A percentile compares a stretch with the other conserved stretches of the same genome.
phyloP scores from a whole-genome alignment of 169 alveolate genomes.

The Eimeria falciformis region DNA sequence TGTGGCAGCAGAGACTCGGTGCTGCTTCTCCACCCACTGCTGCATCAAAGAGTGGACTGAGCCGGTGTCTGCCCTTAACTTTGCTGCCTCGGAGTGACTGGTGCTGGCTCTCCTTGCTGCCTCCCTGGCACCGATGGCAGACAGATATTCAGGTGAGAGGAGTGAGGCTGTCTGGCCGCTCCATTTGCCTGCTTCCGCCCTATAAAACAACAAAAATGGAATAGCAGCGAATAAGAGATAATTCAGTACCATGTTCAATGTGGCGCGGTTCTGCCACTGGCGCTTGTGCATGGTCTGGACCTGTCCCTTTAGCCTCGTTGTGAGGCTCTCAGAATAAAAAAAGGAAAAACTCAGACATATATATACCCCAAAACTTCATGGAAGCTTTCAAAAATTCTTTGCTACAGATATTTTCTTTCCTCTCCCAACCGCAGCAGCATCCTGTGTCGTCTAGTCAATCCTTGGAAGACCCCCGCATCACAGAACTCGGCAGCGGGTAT shows the following conservation, averaged over 20 bases:
- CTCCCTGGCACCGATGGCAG: constrained; percentile 53
- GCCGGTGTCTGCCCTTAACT: constrained; percentile 27
- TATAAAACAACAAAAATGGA: not conserved
- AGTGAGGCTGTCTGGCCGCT: constrained; percentile 26
- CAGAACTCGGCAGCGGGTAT: no score
- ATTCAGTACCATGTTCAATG: constrained; percentile 3
- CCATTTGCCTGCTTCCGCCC: constrained; percentile 49
- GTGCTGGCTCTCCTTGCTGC: constrained; percentile 55
- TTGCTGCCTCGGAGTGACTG: constrained; percentile 51
- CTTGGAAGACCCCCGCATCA: not conserved
- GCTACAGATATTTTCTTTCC: no score
- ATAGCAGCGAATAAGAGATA: not conserved
- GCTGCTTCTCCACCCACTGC: constrained; percentile 45
- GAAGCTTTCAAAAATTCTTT: not conserved
- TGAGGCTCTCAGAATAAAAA: not conserved
- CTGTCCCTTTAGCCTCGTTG: constrained; percentile 57
- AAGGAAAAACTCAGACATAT: not conserved
- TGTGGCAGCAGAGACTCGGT: not conserved
- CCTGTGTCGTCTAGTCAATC: not conserved
- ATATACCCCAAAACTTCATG: not conserved
- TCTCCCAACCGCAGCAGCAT: no score
- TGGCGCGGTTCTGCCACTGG: constrained; percentile 11
- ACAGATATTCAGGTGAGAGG: constrained; percentile 35
- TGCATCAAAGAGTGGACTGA: constrained; percentile 66
- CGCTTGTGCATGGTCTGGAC: not conserved